phyloP scores from a whole-genome alignment of 2,329 filamentous ascomycete genomes.

The Pyrenochaeta sp. region DNA sequence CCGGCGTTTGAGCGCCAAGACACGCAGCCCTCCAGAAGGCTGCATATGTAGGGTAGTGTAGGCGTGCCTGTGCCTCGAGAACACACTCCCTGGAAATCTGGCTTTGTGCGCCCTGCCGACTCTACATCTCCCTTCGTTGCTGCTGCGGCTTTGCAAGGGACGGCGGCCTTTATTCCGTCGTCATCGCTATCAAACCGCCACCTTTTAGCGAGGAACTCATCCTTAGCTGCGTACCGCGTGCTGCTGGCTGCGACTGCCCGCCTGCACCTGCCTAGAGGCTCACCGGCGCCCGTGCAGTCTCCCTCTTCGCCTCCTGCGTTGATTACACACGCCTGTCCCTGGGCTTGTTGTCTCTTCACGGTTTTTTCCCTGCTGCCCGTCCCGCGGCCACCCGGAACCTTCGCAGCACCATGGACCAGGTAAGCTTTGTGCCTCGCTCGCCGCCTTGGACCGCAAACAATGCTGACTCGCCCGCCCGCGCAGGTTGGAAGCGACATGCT shows the following conservation, averaged over 20 bases:
- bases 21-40: neutral
- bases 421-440: conserved; percentile 35
- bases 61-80: neutral
- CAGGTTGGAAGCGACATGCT: conserved; percentile 71
- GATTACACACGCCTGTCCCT: conserved; percentile 1
- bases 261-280: conserved; percentile 32
- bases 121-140: conserved; percentile 5
- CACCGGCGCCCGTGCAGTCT: conserved; percentile 9
- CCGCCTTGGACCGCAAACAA: conserved; percentile 2
- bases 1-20: neutral
- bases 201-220: conserved; percentile 46
- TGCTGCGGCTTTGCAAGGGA: conserved; percentile 6
- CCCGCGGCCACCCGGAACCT: conserved; percentile 13
- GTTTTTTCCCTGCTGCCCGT: conserved; percentile 11
- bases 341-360: conserved; percentile 13
- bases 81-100: conserved; percentile 1
- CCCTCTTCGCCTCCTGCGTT: conserved; percentile 8
- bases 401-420: conserved; percentile 48
- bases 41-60: neutral
- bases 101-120: conserved; percentile 13
- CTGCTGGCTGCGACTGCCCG: conserved; percentile 19
- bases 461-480: conserved; percentile 11
- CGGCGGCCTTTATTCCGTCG: conserved; percentile 18
- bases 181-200: conserved; percentile 37
- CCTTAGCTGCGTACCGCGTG: conserved; percentile 14